A percentile compares a stretch with the other conserved stretches of the same genome.
Evolutionary conservation across 2,329 filamentous ascomycete species (phyloP).

Genomic region (Cladophialophora yegresii): DNA sequence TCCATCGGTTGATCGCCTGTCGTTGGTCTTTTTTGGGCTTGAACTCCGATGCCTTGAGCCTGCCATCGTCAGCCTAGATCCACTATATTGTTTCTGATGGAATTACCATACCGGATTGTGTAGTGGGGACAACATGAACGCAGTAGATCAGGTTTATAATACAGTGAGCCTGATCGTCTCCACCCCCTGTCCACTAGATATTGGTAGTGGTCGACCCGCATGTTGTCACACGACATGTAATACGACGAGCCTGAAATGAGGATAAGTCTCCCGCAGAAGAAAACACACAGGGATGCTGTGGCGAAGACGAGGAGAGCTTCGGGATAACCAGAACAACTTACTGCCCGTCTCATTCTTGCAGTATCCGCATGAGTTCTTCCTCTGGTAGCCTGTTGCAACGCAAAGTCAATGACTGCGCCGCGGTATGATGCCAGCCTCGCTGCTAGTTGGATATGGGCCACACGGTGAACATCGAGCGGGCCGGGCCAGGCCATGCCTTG

Average conservation of each 20-base stretch:
- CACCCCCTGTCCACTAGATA: conserved; percentile 52
- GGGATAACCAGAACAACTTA: conserved; percentile 42
- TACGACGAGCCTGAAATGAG: conserved; percentile 47
- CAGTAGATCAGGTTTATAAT: conserved; percentile 60
- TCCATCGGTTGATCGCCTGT: conserved; percentile 53
- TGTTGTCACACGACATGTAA: conserved; percentile 49
- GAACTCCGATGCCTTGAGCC: conserved; percentile 48
- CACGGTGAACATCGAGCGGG: conserved; percentile 5
- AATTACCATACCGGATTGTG: conserved; percentile 48
- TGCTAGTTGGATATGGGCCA: conserved; percentile 5
- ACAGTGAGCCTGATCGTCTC: conserved; percentile 53
- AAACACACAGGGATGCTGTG: conserved; percentile 7
- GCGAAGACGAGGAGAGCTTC: conserved; percentile 38
- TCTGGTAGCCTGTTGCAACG: conserved; percentile 48
- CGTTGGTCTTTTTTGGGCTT: conserved; percentile 51
- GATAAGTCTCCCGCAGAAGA: conserved; percentile 10
- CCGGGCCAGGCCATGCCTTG: conserved; percentile 12
- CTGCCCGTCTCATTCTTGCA: conserved; percentile 51
- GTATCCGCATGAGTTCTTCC: conserved; percentile 50
- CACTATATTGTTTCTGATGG: conserved; percentile 11
- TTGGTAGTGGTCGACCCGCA: conserved; percentile 52
- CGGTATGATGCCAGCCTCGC: conserved; percentile 9
- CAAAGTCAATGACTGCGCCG: conserved; percentile 20
- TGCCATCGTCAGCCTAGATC: conserved; percentile 31
- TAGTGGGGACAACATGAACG: conserved; percentile 89